Evolutionary conservation across 1,139 yeast species (phyloP), one percentile per base, ranked within the genome.

Genomic region (Diutina pseudorugosa): DNA sequence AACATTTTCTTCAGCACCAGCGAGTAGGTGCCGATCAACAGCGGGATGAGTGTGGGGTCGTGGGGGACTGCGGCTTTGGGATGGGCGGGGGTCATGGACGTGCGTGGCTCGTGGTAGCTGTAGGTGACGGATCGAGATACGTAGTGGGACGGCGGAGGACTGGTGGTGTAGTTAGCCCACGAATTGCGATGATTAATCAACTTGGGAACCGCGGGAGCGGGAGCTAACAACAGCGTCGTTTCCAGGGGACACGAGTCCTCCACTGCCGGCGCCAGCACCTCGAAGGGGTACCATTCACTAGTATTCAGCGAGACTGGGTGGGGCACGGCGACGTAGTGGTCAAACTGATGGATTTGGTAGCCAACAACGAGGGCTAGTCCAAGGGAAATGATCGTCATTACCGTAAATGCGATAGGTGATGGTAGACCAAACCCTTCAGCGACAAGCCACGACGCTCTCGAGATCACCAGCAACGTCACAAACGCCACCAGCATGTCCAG

Each of bases 1-100:
- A 65, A 56, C 70, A 72, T 65, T 53, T 71, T 72, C 57, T 66
- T 68, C 33, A 66, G 63, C 2, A 73, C 65, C 18, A 71, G 69
- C 11, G 76, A 70, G 54, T 70, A 71, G 21, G 68, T 70, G 7
- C 75, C 75, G 12, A 73, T 67, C 12, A 73, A 66, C 9, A 75
- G 70, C 0, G 78, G 78, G 11, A 73, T 65, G 42, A 73, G 60
- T n/a, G 72, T 27, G 3, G 49, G 36, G 30, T 45, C 49, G 27
- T n/a, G 16, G 2, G 49, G 49, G 14, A 45, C 8, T 9, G 33
- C 47, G 7, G 49, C 49, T 12, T 27, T 45, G n/a, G 2, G 7
- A n/a, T 12, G 18, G 1, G 40, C 3, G 5, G 30, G 7, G 16
- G 9, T 8, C 14, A 18, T 27, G 8, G 30, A 3, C 8, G 11